phyloP scores from a whole-genome alignment of 2,329 filamentous ascomycete genomes.

The Hypoxylon sp. region DNA sequence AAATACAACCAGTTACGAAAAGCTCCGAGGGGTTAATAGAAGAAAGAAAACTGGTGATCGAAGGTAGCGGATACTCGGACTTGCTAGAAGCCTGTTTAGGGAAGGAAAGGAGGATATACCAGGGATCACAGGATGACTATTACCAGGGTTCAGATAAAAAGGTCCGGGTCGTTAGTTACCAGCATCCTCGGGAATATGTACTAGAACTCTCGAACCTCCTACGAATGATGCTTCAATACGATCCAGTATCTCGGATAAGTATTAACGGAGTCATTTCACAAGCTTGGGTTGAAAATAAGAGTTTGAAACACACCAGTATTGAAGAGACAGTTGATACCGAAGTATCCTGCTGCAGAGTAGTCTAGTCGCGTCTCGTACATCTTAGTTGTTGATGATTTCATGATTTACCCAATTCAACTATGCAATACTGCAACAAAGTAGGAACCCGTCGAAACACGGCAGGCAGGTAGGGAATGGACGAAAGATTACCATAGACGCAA shows the following conservation, averaged over 20 bases:
- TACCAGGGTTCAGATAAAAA: too few species aligned
- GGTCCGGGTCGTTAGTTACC: not conserved
- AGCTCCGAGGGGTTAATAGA: not conserved
- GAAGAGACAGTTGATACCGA: not conserved
- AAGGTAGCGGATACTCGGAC: conserved; percentile 11
- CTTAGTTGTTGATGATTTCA: not conserved
- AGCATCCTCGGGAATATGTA: conserved; percentile 10
- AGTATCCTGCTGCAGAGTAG: not conserved
- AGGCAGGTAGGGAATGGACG: not conserved
- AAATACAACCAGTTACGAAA: not conserved
- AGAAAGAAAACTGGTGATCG: not conserved
- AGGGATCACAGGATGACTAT: not conserved
- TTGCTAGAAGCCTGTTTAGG: conserved; percentile 19
- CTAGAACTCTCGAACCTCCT: conserved; percentile 20
- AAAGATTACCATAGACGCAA: not conserved
- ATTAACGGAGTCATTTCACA: conserved; percentile 14
- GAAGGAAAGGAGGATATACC: not conserved
- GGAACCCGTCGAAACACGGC: not conserved
- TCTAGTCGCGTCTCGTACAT: not conserved
- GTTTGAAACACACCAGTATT: not conserved
- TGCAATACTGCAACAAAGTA: not conserved
- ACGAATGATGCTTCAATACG: conserved; percentile 22
- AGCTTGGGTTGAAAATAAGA: conserved; percentile 11
- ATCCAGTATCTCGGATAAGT: conserved; percentile 15
- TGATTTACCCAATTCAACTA: not conserved